Evolutionary conservation across 306 rosid genomes (phyloP).

Genomic region (Prunus dulcis): DNA sequence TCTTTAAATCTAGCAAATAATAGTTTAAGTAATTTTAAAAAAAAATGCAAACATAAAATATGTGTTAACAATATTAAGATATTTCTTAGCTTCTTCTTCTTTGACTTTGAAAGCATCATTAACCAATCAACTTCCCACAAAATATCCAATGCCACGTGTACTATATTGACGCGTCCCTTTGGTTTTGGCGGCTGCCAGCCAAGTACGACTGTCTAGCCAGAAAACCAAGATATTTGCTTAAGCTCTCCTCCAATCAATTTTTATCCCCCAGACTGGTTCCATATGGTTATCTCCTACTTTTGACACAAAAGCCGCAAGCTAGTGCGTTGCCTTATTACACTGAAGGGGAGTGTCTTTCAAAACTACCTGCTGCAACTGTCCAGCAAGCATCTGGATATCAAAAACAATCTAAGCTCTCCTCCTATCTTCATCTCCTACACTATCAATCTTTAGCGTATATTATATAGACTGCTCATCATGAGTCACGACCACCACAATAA

Average conservation of each 20-base stretch:
- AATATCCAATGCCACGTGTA: background rate
- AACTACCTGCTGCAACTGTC: no score
- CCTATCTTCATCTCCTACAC: background rate
- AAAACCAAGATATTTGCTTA: background rate
- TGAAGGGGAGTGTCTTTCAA: no score
- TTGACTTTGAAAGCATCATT: conserved; percentile 12
- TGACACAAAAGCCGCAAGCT: no score
- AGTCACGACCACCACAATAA: conserved; percentile 3
- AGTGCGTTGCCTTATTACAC: no score
- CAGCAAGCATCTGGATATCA: no score
- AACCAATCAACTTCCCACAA: background rate
- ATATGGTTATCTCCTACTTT: no score
- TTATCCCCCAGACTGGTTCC: no score
- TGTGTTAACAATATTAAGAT: no score
- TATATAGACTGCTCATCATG: background rate
- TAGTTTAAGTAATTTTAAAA: no score
- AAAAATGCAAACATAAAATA: no score
- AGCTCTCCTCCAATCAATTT: no score
- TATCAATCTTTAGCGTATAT: background rate
- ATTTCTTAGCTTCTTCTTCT: background rate
- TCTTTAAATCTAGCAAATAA: no score
- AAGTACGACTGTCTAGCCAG: background rate
- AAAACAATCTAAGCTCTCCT: background rate
- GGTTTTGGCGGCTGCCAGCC: background rate
- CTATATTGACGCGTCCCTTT: background rate